Base-by-base conservation (phyloP, 2,329 filamentous ascomycete species). In the Coleophoma crateriformis region DNA sequence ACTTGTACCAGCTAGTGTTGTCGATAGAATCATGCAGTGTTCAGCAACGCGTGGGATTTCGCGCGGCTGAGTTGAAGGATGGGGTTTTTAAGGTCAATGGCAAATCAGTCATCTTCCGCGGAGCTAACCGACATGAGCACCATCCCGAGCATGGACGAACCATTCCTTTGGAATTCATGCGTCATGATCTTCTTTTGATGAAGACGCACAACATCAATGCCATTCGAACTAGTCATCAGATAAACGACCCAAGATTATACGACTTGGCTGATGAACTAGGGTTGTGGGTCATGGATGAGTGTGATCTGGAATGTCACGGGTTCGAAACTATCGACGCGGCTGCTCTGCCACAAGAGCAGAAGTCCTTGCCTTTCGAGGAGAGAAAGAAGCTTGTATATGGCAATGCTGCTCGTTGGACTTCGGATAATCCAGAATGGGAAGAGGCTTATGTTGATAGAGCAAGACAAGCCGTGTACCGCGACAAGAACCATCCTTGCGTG, bases 141-240 rank as follows among this genome's bases (percentile, higher is more conserved):
- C 75, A 80, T 55, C 74, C 74, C 3, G 60, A 64, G 50, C 68
- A 68, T 19, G 77, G 77, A 6, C 71, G 77, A 7, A 68, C 75
- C 3, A 74, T 80, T 0, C 75, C 76, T 0, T 64, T 70, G n/a
- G 71, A 75, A 0, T 77, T 72, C 45, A 70, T 81, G 55, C 70
- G 71, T 39, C 62, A 67, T n/a, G 77, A 81, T 54, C 65, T 81
- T 3, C 50, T 77, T 10, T 63, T 72, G 4, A 81, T 81, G 77
- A 74, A 76, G 60, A 60, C 67, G 45, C 63, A 77, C 65, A 85
- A 86, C 55, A 76, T 88, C 62, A 89, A 89, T 53, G 81, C 84
- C 2, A 75, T 89, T 10, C 78, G 85, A 1, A 85, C 81, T 0
- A 84, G 76, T 0, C 85, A 89, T 60, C 81, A 89, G 45, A 77